Base-by-base conservation (phyloP, 768 basidiomycete species). In the Mycena filopes region DNA sequence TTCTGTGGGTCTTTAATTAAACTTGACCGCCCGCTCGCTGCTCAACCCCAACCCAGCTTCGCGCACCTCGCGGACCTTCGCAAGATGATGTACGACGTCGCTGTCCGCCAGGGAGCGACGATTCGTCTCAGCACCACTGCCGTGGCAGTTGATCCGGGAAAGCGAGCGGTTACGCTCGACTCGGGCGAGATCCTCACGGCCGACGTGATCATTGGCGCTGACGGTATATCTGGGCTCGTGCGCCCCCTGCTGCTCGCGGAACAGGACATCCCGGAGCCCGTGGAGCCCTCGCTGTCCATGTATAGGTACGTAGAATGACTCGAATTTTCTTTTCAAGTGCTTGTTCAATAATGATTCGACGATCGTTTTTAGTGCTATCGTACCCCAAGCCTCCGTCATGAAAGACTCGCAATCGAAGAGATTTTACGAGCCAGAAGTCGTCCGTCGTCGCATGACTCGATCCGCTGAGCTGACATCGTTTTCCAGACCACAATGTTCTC, bases 171-270 rank as follows among this genome's bases (percentile, higher is more conserved):
- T 10, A 79, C 71, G 0, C 67, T 82, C 5, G 75, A 76, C 12
- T 78, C 76, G 12, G 87, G 87, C 4, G 75, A 81, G 40, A 76
- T 72, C 13, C 55, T 87, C 15, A 72, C 63, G 6, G 85, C 82
- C 20, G 83, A 89, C 70, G 78, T 88, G 25, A 79, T 89, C 60
- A 75, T 89, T 53, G 87, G 87, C 16, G 87, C 88, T 1, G 88
- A 89, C 66, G 88, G 88, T 4, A 66, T 71, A 26, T 67, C 70
- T 6, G 85, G 87, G 23, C 25, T 83, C 31, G 74, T 81, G 10
- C 70, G 79, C 40, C 74, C 71, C 25, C 70, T 76, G 3, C 72
- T 85, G 2, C 59, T 78, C 15, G 76, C 73, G 1, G 69, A 74
- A 15, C 72, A 78, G 40, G 78, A 77, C 23, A 72, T 74, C 20